A percentile compares a stretch with the other conserved stretches of the same genome.
Conservation (phyloP, 495 filamentous ascomycete genomes). For the Hypoxylon perforatum region DNA sequence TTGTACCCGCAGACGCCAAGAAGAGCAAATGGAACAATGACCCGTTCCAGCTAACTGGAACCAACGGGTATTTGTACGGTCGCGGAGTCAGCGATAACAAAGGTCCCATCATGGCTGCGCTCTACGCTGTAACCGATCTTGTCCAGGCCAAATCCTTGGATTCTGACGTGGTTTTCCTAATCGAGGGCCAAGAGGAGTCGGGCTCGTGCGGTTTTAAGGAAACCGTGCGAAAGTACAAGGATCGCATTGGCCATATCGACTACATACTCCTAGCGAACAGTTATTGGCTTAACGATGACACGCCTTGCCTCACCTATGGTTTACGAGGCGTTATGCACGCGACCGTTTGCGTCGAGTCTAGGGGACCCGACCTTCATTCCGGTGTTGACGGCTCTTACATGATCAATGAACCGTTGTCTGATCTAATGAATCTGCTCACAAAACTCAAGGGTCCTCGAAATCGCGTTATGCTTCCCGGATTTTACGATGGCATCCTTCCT, state of each 20-base stretch:
- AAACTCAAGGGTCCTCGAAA: slow-evolving; percentile 79
- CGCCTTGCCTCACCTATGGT: slow-evolving; percentile 95
- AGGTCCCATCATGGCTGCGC: slow-evolving; percentile 89
- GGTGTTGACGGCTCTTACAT: slow-evolving; percentile 92
- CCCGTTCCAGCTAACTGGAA: slow-evolving; percentile 85
- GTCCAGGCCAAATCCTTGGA: slow-evolving; percentile 79
- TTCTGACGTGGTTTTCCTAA: slow-evolving; percentile 90
- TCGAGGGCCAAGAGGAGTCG: slow-evolving; percentile 97
- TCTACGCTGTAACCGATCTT: slow-evolving; percentile 92
- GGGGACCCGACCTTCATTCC: slow-evolving; percentile 89
- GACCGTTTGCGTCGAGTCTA: slow-evolving; percentile 84
- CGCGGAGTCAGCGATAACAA: slow-evolving; percentile 98
- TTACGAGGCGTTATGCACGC: slow-evolving; percentile 95
- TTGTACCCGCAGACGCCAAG: slow-evolving; percentile 90
- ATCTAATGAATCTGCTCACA: slow-evolving; percentile 82
- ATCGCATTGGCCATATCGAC: slow-evolving; percentile 88
- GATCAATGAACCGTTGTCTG: slow-evolving; percentile 89
- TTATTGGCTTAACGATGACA: slow-evolving; percentile 97
- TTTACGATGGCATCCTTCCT: slow-evolving; percentile 84
- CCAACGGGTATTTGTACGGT: slow-evolving; percentile 95
- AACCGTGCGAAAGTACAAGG: slow-evolving; percentile 79
- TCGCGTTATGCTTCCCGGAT: slow-evolving; percentile 72
- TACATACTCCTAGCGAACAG: slow-evolving; percentile 96
- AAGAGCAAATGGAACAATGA: slow-evolving; percentile 83
- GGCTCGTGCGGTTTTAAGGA: slow-evolving; percentile 89